phyloP scores from a whole-genome alignment of 1,139 yeast species.

The Eremothecium sinecaudum region DNA sequence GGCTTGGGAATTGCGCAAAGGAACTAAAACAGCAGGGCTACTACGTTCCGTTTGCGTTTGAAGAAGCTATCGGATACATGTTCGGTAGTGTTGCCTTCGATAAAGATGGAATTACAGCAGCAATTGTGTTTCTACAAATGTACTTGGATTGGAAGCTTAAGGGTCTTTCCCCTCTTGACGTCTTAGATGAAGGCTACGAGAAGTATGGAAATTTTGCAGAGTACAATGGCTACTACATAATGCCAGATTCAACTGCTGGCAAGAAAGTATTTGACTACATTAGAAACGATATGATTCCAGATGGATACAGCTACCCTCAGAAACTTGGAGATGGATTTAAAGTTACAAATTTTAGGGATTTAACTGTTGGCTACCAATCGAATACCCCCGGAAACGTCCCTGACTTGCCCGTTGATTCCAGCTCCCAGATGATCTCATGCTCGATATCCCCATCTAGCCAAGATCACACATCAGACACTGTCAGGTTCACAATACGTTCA shows the following conservation, averaged over 20 bases:
- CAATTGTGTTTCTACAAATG: conserved; percentile 68
- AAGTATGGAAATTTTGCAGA: conserved; percentile 76
- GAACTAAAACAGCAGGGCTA: conserved; percentile 57
- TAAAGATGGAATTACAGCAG: conserved; percentile 87
- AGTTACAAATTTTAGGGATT: conserved; percentile 67
- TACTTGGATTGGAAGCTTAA: conserved; percentile 36
- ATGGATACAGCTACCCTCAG: conserved; percentile 26
- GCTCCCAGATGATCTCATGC: conserved; percentile 82
- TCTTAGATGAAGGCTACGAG: conserved; percentile 49
- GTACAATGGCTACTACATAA: conserved; percentile 75
- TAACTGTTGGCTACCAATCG: conserved; percentile 76
- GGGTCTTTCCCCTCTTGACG: conserved; percentile 35
- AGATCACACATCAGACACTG: conserved; percentile 29
- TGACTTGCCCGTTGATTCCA: conserved; percentile 55
- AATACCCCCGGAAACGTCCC: conserved; percentile 51
- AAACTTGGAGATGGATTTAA: conserved; percentile 34
- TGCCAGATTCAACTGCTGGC: conserved; percentile 45
- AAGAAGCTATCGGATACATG: conserved; percentile 96
- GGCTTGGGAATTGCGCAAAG: conserved; percentile 90
- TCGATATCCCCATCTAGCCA: conserved; percentile 17
- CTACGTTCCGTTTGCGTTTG: conserved; percentile 79
- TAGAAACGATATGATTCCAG: conserved; percentile 22
- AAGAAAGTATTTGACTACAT: conserved; percentile 47
- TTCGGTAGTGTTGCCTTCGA: conserved; percentile 68
- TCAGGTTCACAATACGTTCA: conserved; percentile 81